Evolutionary conservation across 2,329 filamentous ascomycete genomes (phyloP).

Genomic region (Tolypocladium amazonense): DNA sequence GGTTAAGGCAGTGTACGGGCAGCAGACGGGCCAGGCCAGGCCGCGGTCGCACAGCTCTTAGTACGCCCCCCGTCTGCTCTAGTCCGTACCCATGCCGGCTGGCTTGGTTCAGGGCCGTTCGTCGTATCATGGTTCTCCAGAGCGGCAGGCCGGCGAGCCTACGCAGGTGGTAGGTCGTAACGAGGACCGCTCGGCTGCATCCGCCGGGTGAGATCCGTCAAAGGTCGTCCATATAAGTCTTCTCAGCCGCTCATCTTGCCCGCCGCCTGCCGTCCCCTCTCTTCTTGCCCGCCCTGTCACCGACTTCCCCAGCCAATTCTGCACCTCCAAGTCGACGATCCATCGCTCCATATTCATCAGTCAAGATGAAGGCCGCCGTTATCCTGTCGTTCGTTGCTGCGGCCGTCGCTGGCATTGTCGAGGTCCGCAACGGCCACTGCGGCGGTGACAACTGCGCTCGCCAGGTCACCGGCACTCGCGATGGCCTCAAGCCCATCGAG

Average conservation of each 20-base stretch:
- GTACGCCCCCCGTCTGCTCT: background rate
- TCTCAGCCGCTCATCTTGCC: background rate
- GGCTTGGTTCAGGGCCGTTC: background rate
- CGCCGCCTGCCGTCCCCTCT: background rate
- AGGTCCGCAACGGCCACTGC: constrained; percentile 22
- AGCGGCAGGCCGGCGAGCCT: background rate
- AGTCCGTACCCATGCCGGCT: background rate
- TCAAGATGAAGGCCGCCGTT: constrained; percentile 30
- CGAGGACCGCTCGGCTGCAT: background rate
- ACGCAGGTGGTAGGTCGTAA: background rate
- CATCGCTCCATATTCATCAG: background rate
- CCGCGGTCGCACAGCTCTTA: background rate
- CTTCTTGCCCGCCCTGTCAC: background rate
- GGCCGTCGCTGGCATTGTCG: constrained; percentile 23
- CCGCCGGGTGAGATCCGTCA: background rate
- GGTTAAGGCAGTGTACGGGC: too few species aligned
- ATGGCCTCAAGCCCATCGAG: constrained; percentile 21
- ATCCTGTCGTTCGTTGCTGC: constrained; percentile 25
- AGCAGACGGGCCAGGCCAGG: too few species aligned
- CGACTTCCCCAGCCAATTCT: background rate
- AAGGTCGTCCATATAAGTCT: background rate
- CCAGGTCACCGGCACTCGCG: constrained; percentile 31
- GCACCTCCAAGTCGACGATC: background rate
- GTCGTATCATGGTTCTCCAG: background rate
- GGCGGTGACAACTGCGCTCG: constrained; percentile 35